Conservation (phyloP, 352 stramenopile species). For the Pythium aquatile region DNA sequence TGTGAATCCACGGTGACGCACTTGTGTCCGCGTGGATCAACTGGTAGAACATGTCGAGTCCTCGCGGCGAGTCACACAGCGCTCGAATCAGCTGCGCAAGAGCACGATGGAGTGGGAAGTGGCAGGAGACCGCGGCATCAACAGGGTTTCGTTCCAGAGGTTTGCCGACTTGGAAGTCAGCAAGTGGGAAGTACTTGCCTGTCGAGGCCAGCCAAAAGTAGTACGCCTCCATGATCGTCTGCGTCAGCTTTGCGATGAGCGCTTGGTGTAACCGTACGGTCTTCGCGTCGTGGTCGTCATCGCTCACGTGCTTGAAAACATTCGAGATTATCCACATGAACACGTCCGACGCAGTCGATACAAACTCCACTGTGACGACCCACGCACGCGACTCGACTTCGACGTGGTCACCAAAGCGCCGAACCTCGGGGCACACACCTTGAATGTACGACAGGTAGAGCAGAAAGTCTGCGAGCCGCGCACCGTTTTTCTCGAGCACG, state of each 20-base stretch:
- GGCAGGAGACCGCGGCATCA: constrained; percentile 66
- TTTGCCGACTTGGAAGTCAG: constrained; percentile 58
- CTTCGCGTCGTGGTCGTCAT: constrained; percentile 7
- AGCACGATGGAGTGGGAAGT: constrained; percentile 79
- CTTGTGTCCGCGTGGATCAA: constrained; percentile 36
- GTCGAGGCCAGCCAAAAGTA: constrained; percentile 79
- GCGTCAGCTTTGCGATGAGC: constrained; percentile 54
- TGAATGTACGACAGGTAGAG: constrained; percentile 77
- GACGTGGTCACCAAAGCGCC: constrained; percentile 68
- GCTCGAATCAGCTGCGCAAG: constrained; percentile 71
- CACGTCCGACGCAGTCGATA: constrained; percentile 79
- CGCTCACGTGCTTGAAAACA: constrained; percentile 56
- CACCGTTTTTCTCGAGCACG: constrained; percentile 66
- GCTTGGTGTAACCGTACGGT: constrained; percentile 10
- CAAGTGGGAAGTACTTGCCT: constrained; percentile 72
- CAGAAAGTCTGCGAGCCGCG: constrained; percentile 57
- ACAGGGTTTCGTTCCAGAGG: constrained; percentile 55
- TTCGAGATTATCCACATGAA: constrained; percentile 81
- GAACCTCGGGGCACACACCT: constrained; percentile 62
- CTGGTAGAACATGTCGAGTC: constrained; percentile 58
- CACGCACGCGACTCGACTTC: constrained; percentile 77
- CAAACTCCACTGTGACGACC: constrained; percentile 82
- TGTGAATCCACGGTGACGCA: constrained; percentile 59
- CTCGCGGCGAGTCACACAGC: constrained; percentile 54
- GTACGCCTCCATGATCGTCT: constrained; percentile 71